These are phyloP conservation scores for Chenopodium berlandieri DNA, from an alignment of 148 eudicot species.

Conservation along the genomic window DNA sequence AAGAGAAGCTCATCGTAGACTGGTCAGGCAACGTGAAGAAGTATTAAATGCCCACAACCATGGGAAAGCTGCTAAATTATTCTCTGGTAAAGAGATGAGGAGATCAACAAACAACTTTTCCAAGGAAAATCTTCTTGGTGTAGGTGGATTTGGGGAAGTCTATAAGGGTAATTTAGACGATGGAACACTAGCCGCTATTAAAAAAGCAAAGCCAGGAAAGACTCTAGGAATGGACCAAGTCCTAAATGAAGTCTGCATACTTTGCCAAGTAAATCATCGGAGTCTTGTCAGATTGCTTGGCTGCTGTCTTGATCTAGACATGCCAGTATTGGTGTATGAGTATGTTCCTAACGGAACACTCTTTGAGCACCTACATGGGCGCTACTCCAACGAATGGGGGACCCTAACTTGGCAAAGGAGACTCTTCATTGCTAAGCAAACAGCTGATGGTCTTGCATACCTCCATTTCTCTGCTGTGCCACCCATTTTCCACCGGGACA, in stretches of 20 bases:
- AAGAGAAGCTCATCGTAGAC: constrained; percentile 30
- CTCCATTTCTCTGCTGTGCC: constrained; percentile 56
- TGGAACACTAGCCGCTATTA: constrained; percentile 53
- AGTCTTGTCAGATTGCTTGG: constrained; percentile 51
- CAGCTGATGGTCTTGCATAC: constrained; percentile 57
- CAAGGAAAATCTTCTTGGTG: constrained; percentile 50
- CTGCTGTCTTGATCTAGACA: constrained; percentile 52
- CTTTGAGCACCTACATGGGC: constrained; percentile 50
- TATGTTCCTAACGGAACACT: constrained; percentile 56
- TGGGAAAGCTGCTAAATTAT: constrained; percentile 56
- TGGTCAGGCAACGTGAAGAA: constrained; percentile 50
- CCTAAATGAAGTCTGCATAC: constrained; percentile 61
- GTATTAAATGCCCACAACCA: constrained; percentile 43
- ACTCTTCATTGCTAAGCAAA: constrained; percentile 46
- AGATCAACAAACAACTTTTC: constrained; percentile 51
- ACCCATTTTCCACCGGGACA: constrained; percentile 60
- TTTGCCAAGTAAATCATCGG: constrained; percentile 64
- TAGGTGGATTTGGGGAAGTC: constrained; percentile 64
- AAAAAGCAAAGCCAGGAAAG: constrained; percentile 53
- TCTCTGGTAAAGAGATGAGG: constrained; percentile 47
- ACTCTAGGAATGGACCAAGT: constrained; percentile 51
- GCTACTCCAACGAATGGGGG: constrained; percentile 22
- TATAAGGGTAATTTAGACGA: constrained; percentile 46
- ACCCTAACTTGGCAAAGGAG: constrained; percentile 46
- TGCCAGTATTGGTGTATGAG: constrained; percentile 53